Evolutionary conservation across 208 protist genomes (phyloP), one percentile per base, ranked within the genome.

Genomic region (Hexamita inflata): DNA sequence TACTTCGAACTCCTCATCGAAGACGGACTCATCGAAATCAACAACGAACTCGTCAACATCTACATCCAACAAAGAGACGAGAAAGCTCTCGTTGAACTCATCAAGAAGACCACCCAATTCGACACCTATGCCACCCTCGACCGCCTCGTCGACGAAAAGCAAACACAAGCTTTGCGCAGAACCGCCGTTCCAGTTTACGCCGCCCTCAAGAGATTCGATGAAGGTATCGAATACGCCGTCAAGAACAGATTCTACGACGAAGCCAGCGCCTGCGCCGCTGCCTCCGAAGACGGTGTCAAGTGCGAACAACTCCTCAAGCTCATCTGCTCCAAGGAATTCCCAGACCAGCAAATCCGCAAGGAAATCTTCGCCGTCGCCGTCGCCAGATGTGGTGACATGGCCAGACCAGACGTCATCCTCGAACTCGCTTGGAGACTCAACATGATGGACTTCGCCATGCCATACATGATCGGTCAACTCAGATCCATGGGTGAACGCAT

Each of bases 381-480:
- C 0, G 98, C 93, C 86, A 91, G 89, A 15, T 99, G 96, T 85
- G 98, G 97, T 84, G 91, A 96, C 65, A 82, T 94, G 26, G 70
- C 94, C 60, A 65, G 82, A 29, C 45, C 79, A 0, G 88, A 95
- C 62, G 86, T 94, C 0, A 95, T 96, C 39, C 73, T 99, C 64
- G 94, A 99, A 86, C 90, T 98, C 45, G 92, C 94, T 30, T 99
- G 95, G 96, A 82, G 92, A 73, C 88, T 96, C 81, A 86, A 92
- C 68, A 87, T 97, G 70, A 91, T 88, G 7, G 95, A 98, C 77
- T 89, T 93, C 74, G 92, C 89, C 7, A 98, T 98, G 94, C 97
- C 97, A 64, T 99, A 92, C 86, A 77, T 99, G 58, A 94, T 99
- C 77, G n/a, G n/a, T n/a, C n/a, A n/a, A n/a, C n/a, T n/a, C n/a